Conservation (phyloP, 768 basidiomycete species). For the Termitomyces heimii region DNA sequence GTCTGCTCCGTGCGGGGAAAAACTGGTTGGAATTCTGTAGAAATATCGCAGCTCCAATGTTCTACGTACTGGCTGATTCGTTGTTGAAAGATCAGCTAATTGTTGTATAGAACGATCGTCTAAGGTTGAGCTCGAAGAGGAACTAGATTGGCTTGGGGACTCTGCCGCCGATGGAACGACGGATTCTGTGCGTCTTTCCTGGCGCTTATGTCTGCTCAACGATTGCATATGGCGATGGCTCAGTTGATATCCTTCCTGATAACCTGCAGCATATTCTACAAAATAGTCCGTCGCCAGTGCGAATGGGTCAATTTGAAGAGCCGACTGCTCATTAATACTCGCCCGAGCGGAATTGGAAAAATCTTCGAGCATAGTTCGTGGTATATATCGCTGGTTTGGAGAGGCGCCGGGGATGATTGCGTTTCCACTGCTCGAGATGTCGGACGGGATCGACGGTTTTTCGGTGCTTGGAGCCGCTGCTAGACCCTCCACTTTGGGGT, state of each 20-base stretch:
- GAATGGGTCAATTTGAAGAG: conserved; percentile 15
- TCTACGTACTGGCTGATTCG: not conserved
- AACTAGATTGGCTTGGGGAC: not conserved
- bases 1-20: no score
- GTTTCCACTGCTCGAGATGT: conserved; percentile 12
- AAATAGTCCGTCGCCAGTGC: conserved; percentile 17
- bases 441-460: not conserved
- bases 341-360: not conserved
- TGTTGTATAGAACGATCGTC: not conserved
- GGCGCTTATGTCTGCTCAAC: not conserved
- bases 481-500: not conserved
- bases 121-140: not conserved
- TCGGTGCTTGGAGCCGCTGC: not conserved
- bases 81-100: not conserved
- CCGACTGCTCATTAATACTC: not conserved
- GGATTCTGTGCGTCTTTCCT: not conserved
- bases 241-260: conserved; percentile 17
- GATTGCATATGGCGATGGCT: not conserved
- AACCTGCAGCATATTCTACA: conserved; percentile 20
- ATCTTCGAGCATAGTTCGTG: conserved; percentile 4
- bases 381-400: conserved; percentile 25
- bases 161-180: not conserved
- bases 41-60: not conserved
- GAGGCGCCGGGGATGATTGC: conserved; percentile 26
- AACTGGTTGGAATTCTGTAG: not conserved